Evolutionary conservation across 2,329 filamentous ascomycete species (phyloP).

Genomic region (Akanthomyces muscarius): DNA sequence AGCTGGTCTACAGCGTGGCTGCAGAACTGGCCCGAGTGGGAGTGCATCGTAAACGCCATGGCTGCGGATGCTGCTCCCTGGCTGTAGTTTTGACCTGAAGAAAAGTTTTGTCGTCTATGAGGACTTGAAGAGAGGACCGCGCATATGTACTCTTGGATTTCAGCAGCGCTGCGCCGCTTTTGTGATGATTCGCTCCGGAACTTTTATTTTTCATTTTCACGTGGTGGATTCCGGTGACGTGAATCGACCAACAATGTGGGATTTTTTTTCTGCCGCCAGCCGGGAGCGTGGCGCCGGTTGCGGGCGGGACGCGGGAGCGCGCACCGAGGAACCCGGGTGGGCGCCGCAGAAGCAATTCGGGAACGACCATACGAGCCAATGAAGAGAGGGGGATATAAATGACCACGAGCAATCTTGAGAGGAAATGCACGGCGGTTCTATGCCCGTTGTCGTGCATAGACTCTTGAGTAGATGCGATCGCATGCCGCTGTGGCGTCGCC

Average conservation of each 20-base stretch:
- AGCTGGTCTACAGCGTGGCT: slow-evolving; percentile 81
- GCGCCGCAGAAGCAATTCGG: neutral
- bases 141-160: too few relatives aligned
- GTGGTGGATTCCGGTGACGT: slow-evolving; percentile 11
- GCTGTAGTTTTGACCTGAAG: too few relatives aligned
- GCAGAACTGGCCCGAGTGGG: slow-evolving; percentile 97
- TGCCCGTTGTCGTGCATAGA: too few relatives aligned
- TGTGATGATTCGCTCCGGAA: neutral
- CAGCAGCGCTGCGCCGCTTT: neutral
- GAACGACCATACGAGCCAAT: slow-evolving; percentile 6
- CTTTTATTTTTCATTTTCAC: slow-evolving; percentile 3
- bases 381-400: neutral
- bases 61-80: too few relatives aligned
- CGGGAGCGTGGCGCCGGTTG: slow-evolving; percentile 1
- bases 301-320: neutral
- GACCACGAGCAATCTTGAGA: neutral
- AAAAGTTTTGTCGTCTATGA: too few relatives aligned
- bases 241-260: slow-evolving; percentile 15
- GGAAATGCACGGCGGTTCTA: neutral
- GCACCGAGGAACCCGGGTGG: slow-evolving; percentile 7
- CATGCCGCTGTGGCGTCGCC: too few relatives aligned
- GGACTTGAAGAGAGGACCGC: too few relatives aligned
- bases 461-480: too few relatives aligned
- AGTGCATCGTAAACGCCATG: slow-evolving; percentile 98
- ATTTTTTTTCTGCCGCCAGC: slow-evolving; percentile 7